Evolutionary conservation across 1,284 basidiomycete genomes (phyloP).

Genomic region (Ustilago lituana): DNA sequence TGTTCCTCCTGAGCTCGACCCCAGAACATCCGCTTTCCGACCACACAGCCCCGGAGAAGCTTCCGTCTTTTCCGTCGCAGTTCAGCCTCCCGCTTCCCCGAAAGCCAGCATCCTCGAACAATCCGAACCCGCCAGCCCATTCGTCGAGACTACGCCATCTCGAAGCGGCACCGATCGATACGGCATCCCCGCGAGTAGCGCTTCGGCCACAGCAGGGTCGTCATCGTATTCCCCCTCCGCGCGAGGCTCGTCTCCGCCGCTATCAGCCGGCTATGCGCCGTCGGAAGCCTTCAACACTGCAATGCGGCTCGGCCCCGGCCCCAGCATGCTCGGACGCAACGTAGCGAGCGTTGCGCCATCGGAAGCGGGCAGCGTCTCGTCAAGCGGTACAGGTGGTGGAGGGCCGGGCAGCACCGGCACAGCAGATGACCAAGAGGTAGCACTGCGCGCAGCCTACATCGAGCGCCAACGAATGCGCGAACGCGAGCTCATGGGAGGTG

Average conservation of each 20-base stretch:
- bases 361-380: slow-evolving; percentile 55
- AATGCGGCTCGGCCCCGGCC: slow-evolving; percentile 30
- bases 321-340: slow-evolving; percentile 46
- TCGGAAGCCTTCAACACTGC: slow-evolving; percentile 32
- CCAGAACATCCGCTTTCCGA: slow-evolving; percentile 58
- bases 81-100: slow-evolving; percentile 63
- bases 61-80: slow-evolving; percentile 64
- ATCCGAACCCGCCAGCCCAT: slow-evolving; percentile 39
- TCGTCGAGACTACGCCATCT: slow-evolving; percentile 28
- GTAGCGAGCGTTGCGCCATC: slow-evolving; percentile 52
- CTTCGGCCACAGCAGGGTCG: slow-evolving; percentile 46
- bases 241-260: slow-evolving; percentile 23
- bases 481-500: slow-evolving; percentile 56
- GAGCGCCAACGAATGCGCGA: slow-evolving; percentile 62
- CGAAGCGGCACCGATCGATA: slow-evolving; percentile 25
- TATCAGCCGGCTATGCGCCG: slow-evolving; percentile 29
- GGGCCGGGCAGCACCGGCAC: slow-evolving; percentile 35
- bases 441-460: slow-evolving; percentile 50
- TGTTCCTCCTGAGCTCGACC: slow-evolving; percentile 64
- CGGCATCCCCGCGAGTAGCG: slow-evolving; percentile 29
- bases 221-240: slow-evolving; percentile 34
- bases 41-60: slow-evolving; percentile 60
- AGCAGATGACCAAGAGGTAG: slow-evolving; percentile 52
- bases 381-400: slow-evolving; percentile 40
- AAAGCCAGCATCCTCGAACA: slow-evolving; percentile 47